Base-by-base conservation (phyloP, 768 basidiomycete species). In the Boletus bicolor region DNA sequence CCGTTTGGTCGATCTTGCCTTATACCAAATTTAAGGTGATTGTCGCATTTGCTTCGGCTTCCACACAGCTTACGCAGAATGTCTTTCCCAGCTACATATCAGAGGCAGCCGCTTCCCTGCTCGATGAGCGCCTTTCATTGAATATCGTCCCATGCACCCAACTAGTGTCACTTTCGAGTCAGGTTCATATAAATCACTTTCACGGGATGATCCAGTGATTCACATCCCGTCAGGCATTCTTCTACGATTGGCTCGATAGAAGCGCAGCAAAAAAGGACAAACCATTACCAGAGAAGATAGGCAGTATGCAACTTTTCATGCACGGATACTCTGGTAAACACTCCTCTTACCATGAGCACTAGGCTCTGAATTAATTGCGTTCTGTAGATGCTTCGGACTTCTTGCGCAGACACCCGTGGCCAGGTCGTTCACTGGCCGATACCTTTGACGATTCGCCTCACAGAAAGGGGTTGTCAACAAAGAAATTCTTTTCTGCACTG, bases 221-320 rank as follows among this genome's bases (percentile, higher is more conserved):
- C 17, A 53, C 34, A 34, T 43, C 35, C 12, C 14, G 14, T 32
- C 21, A 92, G 84, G 89, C 91, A 6, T 96, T 96, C 72, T 96
- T 90, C 71, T 96, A 95, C 62, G 90, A 93, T 64, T 95, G 91
- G 91, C 74, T 93, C 30, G 93, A 95, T 63, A 78, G 91, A 55
- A 89, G 75, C 65, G 89, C 82, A 5, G 80, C 80, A 10, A 93
- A 91, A 74, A 92, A 93, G 63, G 90, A 89, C 7, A 91, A 92
- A 65, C 79, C 81, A 1, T 70, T 94, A 19, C 91, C 91, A 24
- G 90, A 89, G 56, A 96, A 96, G 74, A 86, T 93, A 48, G 93
- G 93, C 8, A 91, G 88, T 63, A 86, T 93, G 83, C 93, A 96
- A 65, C 85, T 83, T 52, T 95, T 96, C 72, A 73, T 94, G 64